These are phyloP conservation scores for Rhododendron vialii DNA, from an alignment of 148 eudicot species.

Conservation along the genomic window DNA sequence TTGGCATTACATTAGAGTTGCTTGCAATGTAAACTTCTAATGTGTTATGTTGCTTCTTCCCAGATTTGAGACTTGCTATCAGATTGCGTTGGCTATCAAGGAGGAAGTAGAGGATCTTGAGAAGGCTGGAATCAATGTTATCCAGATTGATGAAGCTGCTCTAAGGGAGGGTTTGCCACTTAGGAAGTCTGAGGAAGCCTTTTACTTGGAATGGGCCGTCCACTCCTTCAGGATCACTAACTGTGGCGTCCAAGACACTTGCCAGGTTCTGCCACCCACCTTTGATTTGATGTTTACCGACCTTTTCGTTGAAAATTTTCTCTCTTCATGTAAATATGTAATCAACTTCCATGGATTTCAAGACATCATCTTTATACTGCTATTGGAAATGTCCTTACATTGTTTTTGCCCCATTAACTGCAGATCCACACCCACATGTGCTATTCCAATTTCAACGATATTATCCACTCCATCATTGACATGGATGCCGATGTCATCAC, in stretches of 20 bases:
- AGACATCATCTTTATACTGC: not conserved
- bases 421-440: slow-evolving; percentile 99
- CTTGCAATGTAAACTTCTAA: not conserved
- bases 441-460: slow-evolving; percentile 97
- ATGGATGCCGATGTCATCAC: slow-evolving; percentile 99
- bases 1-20: not conserved
- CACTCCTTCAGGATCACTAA: slow-evolving; percentile 98
- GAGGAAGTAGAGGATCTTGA: slow-evolving; percentile 97
- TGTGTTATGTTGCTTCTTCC: not conserved
- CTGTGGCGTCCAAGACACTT: slow-evolving; percentile 73
- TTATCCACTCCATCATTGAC: slow-evolving; percentile 95
- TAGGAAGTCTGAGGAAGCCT: slow-evolving; percentile 84
- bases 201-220: slow-evolving; percentile 97
- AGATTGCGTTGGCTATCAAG: slow-evolving; percentile 96
- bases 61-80: slow-evolving; percentile 93
- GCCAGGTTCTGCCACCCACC: slow-evolving; percentile 50
- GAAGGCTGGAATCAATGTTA: slow-evolving; percentile 85
- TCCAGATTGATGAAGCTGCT: slow-evolving; percentile 98
- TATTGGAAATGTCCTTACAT: not conserved
- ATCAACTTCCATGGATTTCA: not conserved
- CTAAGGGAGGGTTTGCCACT: slow-evolving; percentile 91
- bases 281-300: not conserved
- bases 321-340: not conserved
- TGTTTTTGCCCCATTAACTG: not conserved
- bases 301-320: not conserved